Evolutionary conservation across 1,284 basidiomycete species (phyloP).

Genomic region (Ustilago xerochloae): DNA sequence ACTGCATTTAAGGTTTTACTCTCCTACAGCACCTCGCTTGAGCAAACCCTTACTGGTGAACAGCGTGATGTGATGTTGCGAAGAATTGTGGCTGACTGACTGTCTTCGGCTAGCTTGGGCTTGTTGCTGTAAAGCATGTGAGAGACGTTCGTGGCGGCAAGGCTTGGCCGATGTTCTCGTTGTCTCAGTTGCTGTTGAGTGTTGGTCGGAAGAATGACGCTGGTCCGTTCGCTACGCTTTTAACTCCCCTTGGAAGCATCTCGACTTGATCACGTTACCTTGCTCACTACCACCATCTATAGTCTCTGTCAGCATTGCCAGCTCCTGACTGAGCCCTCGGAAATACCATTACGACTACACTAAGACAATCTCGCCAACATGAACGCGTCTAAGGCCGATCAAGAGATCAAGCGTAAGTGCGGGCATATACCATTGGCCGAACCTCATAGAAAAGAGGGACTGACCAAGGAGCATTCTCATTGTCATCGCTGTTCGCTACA

Average conservation of each 20-base stretch:
- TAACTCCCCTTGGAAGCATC: neutral
- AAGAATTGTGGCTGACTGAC: neutral
- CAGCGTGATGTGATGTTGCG: neutral
- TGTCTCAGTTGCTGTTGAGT: neutral
- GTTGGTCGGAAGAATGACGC: neutral
- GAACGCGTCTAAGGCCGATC: conserved; percentile 32
- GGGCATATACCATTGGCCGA: neutral
- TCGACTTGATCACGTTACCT: neutral
- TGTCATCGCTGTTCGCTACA: neutral
- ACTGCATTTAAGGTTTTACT: neutral
- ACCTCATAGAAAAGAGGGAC: no score
- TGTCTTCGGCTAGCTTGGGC: neutral
- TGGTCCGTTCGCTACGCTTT: neutral
- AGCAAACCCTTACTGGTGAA: no score
- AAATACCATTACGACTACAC: neutral
- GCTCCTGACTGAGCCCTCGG: neutral
- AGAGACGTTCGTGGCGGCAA: conserved; percentile 1
- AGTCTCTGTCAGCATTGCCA: neutral
- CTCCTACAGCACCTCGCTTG: neutral
- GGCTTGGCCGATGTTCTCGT: neutral
- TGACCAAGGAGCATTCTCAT: no score
- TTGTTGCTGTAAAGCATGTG: neutral
- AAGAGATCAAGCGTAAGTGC: conserved; percentile 29
- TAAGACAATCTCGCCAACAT: conserved; percentile 8
- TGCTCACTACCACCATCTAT: neutral